Base-by-base conservation (phyloP, 805 yeast species). In the Vanderwaltozyma verrucispora region DNA sequence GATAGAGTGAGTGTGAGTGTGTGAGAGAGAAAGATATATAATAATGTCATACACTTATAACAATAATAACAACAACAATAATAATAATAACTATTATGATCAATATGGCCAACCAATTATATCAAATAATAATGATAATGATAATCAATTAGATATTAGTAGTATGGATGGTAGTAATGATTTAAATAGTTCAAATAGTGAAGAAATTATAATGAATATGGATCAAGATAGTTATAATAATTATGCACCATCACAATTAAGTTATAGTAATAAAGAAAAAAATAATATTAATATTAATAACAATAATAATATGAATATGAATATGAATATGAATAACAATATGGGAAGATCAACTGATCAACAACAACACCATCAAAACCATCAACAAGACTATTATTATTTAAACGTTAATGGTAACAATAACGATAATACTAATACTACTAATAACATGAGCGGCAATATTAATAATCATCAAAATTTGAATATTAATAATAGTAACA, bases 221-320 rank as follows among this genome's bases (percentile, higher is more conserved):
- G 84, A 80, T 46, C 83, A 49, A 28, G 46, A 44, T 17, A 42
- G 48, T 33, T 78, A 43, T 34, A 33, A 32, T 18, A 80, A 75
- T 49, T 76, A 77, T 57, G 77, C 88, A 33, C 86, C 89, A 24
- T 83, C 94, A 5, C 88, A 81, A 58, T 78, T 80, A 80, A 76
- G 84, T 54, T 86, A 78, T 55, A 87, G 80, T 45, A 84, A 44
- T 14, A 31, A n/a, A n/a, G n/a, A n/a, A n/a, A n/a, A n/a, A n/a
- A n/a, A 38, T 19, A 30, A 30, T n/a, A 30, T 85, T 49, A 81
- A 82, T 56, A 92, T 89, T 32, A 75, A 76, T 36, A 70, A 67
- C 37, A 64, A 62, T 37, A 65, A 60, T 6, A 62, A 72, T n/a
- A n/a, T n/a, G n/a, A n/a, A n/a, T n/a, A n/a, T n/a, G 52, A 77